Evolutionary conservation across 371 early-diverging fungal species (phyloP).

Genomic region (Haplosporangium sp.): DNA sequence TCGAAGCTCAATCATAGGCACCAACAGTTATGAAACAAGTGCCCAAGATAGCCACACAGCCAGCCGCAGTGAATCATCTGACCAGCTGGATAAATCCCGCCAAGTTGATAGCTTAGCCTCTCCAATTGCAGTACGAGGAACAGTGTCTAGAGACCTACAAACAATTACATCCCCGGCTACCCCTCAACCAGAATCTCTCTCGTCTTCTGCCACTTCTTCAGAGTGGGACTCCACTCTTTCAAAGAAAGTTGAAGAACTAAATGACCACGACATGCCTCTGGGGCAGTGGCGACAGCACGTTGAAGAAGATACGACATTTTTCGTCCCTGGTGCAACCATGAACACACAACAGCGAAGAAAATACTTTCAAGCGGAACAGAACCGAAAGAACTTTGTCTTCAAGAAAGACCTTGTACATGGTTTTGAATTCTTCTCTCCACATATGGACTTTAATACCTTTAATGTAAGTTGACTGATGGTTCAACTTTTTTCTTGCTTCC

Average conservation of each 20-base stretch:
- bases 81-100: slow-evolving; percentile 33
- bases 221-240: slow-evolving; percentile 5
- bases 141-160: background rate
- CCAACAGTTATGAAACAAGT: slow-evolving; percentile 16
- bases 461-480: slow-evolving; percentile 41
- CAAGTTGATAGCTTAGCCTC: background rate
- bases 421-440: slow-evolving; percentile 80
- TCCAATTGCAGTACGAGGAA: background rate
- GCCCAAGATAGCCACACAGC: slow-evolving; percentile 8
- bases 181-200: slow-evolving; percentile 37
- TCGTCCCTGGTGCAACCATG: slow-evolving; percentile 28
- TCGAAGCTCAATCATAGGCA: slow-evolving; percentile 30
- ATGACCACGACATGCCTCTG: slow-evolving; percentile 25
- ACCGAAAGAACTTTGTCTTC: slow-evolving; percentile 66
- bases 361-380: slow-evolving; percentile 68
- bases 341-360: slow-evolving; percentile 62
- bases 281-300: slow-evolving; percentile 40
- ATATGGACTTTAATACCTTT: slow-evolving; percentile 82
- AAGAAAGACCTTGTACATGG: slow-evolving; percentile 72
- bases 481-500: background rate
- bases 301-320: slow-evolving; percentile 54
- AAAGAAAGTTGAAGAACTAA: background rate
- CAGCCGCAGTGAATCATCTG: slow-evolving; percentile 23
- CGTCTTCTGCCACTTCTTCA: slow-evolving; percentile 16
- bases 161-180: slow-evolving; percentile 10